Base-by-base conservation (phyloP, 805 yeast genomes). In the Lipomyces orientalis region DNA sequence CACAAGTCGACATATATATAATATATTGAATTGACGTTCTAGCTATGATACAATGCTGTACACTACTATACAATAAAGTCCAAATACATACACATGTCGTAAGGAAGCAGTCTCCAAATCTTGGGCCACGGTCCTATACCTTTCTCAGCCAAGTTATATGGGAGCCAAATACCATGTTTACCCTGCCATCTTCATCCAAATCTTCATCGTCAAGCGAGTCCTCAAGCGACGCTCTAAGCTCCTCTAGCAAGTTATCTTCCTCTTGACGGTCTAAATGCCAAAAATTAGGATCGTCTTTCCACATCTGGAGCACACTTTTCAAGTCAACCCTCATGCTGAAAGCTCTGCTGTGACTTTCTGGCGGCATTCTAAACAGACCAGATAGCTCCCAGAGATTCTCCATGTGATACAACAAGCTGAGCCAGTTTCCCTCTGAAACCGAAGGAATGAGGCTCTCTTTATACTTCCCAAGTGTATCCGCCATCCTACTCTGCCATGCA, bases 181-280 rank as follows among this genome's bases (percentile, higher is more conserved):
- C 49, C 49, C 49, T 43, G 49, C 49, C 62, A 52, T 49, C 5
- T 37, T 25, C 33, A 19, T 33, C 59, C 22, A 29, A 56, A 19
- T 56, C 37, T 33, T 56, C n/a, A 22, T 58, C 66, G 31, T 63
- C 62, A n/a, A 58, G 33, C 16, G 51, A 62, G 33, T 62, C 62
- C 35, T 59, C 62, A 58, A 62, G 58, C 14, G 16, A 16, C 4
- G 6, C 16, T 31, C 34, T 52, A 22, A 31, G 33, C 56, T 25
- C 34, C 56, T 25, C 56, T 8, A 31, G 56, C 31, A 52, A 6
- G 56, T 9, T 22, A n/a, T n/a, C 49, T 43, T 16, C 49, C 49
- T 8, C 49, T n/a, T 43, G 49, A n/a, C 49, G 49, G n/a, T 43
- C 49, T 43, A 43, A 43, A 43, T 43, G 49, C 49, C 49, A 43